Percentiles rank a stretch among this genome's conserved stretches.
Conservation (phyloP, 2,329 filamentous ascomycete genomes). For the Amauroascus verrucosus region DNA sequence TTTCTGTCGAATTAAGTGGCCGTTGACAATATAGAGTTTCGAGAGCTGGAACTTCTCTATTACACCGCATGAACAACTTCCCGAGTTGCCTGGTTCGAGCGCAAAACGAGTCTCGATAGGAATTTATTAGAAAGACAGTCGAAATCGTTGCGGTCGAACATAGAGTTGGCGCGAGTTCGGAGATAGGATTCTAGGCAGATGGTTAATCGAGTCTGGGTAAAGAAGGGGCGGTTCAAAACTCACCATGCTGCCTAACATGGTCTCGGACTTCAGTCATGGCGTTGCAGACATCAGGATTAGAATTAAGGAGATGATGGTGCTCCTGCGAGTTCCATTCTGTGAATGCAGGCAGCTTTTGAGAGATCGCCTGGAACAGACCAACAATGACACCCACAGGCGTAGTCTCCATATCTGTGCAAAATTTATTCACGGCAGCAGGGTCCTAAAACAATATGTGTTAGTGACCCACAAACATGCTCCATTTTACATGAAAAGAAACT, state of each 20-base stretch:
- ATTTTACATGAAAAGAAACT: too few relatives aligned
- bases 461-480: too few relatives aligned
- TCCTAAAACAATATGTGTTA: too few relatives aligned
- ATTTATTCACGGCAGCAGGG: conserved; percentile 74
- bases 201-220: conserved; percentile 24
- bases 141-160: conserved; percentile 85
- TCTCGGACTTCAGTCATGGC: conserved; percentile 92
- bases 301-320: conserved; percentile 82
- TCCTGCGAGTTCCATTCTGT: conserved; percentile 89
- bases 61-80: conserved; percentile 16
- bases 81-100: conserved; percentile 57
- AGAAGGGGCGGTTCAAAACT: conserved; percentile 28
- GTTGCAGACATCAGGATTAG: conserved; percentile 84
- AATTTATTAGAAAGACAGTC: conserved; percentile 97
- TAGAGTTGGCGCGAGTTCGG: conserved; percentile 63
- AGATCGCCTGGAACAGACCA: conserved; percentile 94
- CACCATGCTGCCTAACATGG: conserved; percentile 90
- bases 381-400: conserved; percentile 94
- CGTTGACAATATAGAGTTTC: conserved; percentile 5
- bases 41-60: background rate
- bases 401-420: conserved; percentile 93
- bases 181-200: conserved; percentile 67
- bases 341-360: conserved; percentile 85
- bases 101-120: conserved; percentile 88
- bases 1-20: conserved; percentile 1